Conservation (phyloP, 1,284 basidiomycete species). For the Irpex sp. region DNA sequence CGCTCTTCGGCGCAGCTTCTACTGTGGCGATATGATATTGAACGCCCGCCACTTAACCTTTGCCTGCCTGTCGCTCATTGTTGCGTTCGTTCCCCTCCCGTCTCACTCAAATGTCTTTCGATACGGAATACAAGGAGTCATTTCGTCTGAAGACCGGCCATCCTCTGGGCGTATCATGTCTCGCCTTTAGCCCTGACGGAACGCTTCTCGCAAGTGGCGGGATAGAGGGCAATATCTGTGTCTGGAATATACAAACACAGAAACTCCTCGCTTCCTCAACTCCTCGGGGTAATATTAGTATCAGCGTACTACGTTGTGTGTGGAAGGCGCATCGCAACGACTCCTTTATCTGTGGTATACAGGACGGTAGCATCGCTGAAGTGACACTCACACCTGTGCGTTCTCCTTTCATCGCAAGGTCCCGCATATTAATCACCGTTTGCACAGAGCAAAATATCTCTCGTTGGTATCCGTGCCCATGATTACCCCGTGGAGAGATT, state of each 20-base stretch:
- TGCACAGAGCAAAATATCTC: not conserved
- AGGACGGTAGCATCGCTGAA: not conserved
- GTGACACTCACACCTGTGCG: not conserved
- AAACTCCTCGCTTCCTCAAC: not conserved
- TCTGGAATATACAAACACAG: not conserved
- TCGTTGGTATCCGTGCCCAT: not conserved
- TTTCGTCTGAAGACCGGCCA: not conserved
- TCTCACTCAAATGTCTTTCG: not conserved
- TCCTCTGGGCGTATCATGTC: not conserved
- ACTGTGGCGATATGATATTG: no score
- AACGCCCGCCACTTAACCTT: no score
- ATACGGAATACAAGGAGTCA: not conserved
- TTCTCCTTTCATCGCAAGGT: not conserved
- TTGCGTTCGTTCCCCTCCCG: no score
- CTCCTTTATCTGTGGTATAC: no score
- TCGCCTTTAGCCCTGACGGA: not conserved
- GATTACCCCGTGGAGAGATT: not conserved
- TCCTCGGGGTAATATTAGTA: not conserved
- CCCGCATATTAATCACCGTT: not conserved
- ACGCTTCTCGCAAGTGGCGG: not conserved
- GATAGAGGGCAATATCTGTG: not conserved
- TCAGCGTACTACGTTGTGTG: not conserved
- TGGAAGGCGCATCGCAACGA: not conserved
- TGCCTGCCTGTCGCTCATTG: no score
- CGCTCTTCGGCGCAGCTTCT: no score